Percentiles rank a stretch among this genome's conserved stretches.
Conservation (phyloP, 495 filamentous ascomycete genomes). For the Penicillium parvum region DNA sequence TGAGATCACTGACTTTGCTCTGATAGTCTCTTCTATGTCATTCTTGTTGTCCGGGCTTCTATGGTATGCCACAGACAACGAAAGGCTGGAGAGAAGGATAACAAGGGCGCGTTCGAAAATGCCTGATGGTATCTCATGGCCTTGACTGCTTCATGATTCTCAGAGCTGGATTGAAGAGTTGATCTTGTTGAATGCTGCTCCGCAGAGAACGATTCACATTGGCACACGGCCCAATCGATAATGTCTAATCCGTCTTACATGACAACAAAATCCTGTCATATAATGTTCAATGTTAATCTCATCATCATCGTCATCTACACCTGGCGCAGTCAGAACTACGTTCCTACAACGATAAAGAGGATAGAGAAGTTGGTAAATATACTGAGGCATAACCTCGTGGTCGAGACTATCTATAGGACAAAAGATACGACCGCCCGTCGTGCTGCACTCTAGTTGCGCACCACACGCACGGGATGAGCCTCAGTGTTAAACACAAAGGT, state of each 20-base stretch:
- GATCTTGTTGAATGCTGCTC: too few relatives aligned
- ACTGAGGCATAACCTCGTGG: background rate
- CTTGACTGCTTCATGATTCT: too few relatives aligned
- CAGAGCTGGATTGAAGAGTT: too few relatives aligned
- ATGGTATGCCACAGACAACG: constrained; percentile 12
- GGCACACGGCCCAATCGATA: too few relatives aligned
- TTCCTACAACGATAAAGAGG: background rate
- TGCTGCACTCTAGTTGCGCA: constrained; percentile 15
- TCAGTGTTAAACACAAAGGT: constrained; percentile 82
- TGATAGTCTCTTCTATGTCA: constrained; percentile 9
- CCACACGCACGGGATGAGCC: constrained; percentile 69
- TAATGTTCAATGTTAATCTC: too few relatives aligned
- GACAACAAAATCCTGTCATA: too few relatives aligned
- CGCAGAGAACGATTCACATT: too few relatives aligned
- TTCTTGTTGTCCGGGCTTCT: constrained; percentile 11
- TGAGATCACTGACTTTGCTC: background rate
- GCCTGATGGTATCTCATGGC: background rate
- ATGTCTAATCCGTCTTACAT: too few relatives aligned
- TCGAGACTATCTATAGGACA: constrained; percentile 9
- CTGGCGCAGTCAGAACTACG: too few relatives aligned
- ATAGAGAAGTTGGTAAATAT: background rate
- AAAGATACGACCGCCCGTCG: background rate
- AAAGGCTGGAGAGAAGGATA: background rate
- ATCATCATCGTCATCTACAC: too few relatives aligned
- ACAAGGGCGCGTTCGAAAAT: constrained; percentile 2